Percentiles rank a stretch among this genome's conserved stretches.
Evolutionary conservation across 2,329 filamentous ascomycete species (phyloP).

Genomic region (Anthostomella pinea): DNA sequence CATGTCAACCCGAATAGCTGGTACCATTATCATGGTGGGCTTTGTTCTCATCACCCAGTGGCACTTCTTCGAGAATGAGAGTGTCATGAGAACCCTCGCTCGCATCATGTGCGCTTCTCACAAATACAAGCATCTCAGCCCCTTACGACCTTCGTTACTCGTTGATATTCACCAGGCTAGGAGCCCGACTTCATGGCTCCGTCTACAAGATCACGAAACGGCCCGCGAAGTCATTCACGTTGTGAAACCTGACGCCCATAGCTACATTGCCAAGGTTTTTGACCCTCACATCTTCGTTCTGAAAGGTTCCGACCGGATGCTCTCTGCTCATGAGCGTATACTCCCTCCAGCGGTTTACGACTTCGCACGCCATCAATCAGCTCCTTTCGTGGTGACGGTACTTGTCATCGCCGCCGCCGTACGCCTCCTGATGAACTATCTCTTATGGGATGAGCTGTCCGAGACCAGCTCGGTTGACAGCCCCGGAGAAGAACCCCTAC

Average conservation of each 20-base stretch:
- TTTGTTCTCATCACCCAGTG: conserved; percentile 73
- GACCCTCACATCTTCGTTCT: conserved; percentile 72
- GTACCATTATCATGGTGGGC: conserved; percentile 68
- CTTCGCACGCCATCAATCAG: conserved; percentile 59
- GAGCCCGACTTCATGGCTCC: conserved; percentile 74
- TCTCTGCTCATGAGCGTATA: conserved; percentile 45
- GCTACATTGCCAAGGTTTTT: conserved; percentile 71
- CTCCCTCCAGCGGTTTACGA: conserved; percentile 63
- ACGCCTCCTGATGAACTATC: conserved; percentile 69
- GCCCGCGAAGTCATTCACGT: conserved; percentile 74
- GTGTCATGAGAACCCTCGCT: conserved; percentile 36
- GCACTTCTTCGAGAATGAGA: conserved; percentile 69
- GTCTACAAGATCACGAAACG: conserved; percentile 75
- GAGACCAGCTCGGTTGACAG: conserved; percentile 45
- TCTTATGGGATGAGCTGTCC: conserved; percentile 63
- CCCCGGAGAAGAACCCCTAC: conserved; percentile 44
- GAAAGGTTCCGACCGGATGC: conserved; percentile 64
- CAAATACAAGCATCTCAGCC: conserved; percentile 24
- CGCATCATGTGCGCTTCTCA: conserved; percentile 33
- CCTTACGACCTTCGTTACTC: conserved; percentile 41
- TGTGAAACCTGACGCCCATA: conserved; percentile 68
- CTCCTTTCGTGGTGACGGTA: conserved; percentile 60
- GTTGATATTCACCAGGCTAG: conserved; percentile 69
- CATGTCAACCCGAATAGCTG: conserved; percentile 70
- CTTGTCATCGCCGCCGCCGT: conserved; percentile 63